Evolutionary conservation across 805 yeast genomes (phyloP), one percentile per base, ranked within the genome.

Genomic region (Nakazawaea siamensis): DNA sequence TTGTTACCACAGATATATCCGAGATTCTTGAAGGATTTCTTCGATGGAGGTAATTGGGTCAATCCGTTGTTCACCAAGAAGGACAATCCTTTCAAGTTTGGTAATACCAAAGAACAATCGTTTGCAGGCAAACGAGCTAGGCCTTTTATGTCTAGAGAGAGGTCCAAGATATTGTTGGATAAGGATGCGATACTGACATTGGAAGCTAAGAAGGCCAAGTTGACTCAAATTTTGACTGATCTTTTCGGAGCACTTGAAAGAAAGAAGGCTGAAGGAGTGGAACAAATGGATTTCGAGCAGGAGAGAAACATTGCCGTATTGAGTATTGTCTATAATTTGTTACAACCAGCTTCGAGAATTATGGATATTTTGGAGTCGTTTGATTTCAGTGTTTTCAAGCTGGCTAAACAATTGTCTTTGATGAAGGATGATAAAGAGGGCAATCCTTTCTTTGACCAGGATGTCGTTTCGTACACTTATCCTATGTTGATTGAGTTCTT

Each of bases 1-100:
- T 34, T 55, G 12, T 41, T 79, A 24, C 92, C 90, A 0, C 80
- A 80, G 49, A 58, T 77, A 2, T 73, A 76, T 43, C 87, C 92
- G 7, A 63, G 92, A 40, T 78, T 81, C 46, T 55, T 82, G 14
- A 64, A 68, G 27, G 75, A 76, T 19, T 73, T 70, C 36, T 81
- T 76, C 51, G 76, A 76, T 45, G 90, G 87, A 13, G 90, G 88
- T n/a, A 76, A 78, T 41, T 81, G 87, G 80, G 69, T 73, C 31
- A 80, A 80, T 46, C 84, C 83, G 18, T 78, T 79, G 44, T 70
- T 73, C 43, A 47, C 37, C 36, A 29, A 18, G 45, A 46, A 29
- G 41, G 42, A 35, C 33, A 33, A 24, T 21, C 40, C 40, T 10
- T 37, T 37, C 24, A 28, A 37, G 25, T 11, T 20, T 12, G 16